Percentiles rank a stretch among this genome's conserved stretches.
These are phyloP conservation scores for Pulveroboletus sp. DNA, from an alignment of 768 basidiomycete species.

Conservation along the genomic window DNA sequence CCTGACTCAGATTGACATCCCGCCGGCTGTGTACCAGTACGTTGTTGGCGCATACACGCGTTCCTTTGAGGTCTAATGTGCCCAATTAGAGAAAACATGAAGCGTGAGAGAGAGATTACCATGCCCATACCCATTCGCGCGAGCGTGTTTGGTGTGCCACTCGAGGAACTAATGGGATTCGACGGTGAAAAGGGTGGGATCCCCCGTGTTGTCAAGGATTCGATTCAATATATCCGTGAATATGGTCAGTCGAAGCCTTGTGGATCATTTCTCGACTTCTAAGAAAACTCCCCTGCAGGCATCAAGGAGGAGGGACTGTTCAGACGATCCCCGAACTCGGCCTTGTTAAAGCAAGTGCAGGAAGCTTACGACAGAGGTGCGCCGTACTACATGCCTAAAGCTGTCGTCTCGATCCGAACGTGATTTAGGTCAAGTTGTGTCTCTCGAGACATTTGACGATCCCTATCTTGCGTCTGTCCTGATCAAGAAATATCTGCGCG, in stretches of 20 bases:
- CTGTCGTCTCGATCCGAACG: slow-evolving; percentile 6
- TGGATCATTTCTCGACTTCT: neutral
- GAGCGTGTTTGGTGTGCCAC: slow-evolving; percentile 73
- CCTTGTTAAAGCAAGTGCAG: slow-evolving; percentile 67
- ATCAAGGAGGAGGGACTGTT: slow-evolving; percentile 79
- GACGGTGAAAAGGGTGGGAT: slow-evolving; percentile 80
- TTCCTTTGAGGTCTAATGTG: neutral
- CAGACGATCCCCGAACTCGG: slow-evolving; percentile 74
- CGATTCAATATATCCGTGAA: slow-evolving; percentile 66
- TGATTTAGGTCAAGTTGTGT: slow-evolving; percentile 67
- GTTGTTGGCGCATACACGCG: slow-evolving; percentile 26
- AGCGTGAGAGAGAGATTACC: slow-evolving; percentile 65
- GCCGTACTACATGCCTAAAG: neutral
- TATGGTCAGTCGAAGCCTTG: slow-evolving; percentile 34
- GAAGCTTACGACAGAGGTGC: slow-evolving; percentile 83
- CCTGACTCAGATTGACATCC: slow-evolving; percentile 84
- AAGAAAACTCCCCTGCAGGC: slow-evolving; percentile 27
- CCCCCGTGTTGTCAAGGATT: slow-evolving; percentile 78
- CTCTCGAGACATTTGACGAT: slow-evolving; percentile 71
- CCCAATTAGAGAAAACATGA: slow-evolving; percentile 67
- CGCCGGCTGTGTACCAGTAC: slow-evolving; percentile 79
- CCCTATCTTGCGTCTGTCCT: slow-evolving; percentile 82
- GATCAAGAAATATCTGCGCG: slow-evolving; percentile 81
- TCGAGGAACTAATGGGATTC: slow-evolving; percentile 82
- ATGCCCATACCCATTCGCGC: slow-evolving; percentile 63